Evolutionary conservation across 2,329 filamentous ascomycete genomes (phyloP).

Genomic region (Stagonosporopsis vannaccii): DNA sequence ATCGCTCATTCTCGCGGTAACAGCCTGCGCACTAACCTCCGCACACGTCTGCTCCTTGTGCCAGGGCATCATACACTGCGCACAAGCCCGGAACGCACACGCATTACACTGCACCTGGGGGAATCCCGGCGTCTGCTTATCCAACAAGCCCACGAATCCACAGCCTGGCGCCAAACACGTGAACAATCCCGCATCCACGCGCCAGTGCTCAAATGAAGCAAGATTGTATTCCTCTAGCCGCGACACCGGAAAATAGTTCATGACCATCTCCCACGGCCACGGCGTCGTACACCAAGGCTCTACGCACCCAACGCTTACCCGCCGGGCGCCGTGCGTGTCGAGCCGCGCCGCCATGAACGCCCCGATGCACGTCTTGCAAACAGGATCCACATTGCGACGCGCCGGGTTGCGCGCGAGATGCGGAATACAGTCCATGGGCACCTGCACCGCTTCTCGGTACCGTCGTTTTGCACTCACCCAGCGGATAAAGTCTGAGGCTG

Average conservation of each 20-base stretch:
- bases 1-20: conserved; percentile 32
- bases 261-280: conserved; percentile 29
- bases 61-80: conserved; percentile 33
- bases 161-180: conserved; percentile 29
- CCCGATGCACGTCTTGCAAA: conserved; percentile 40
- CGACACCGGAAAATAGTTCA: conserved; percentile 29
- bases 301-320: conserved; percentile 30
- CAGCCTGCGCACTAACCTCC: conserved; percentile 24
- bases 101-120: conserved; percentile 34
- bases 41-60: conserved; percentile 34
- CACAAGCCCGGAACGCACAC: conserved; percentile 32
- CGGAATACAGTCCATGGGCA: conserved; percentile 29
- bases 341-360: conserved; percentile 29
- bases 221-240: conserved; percentile 35
- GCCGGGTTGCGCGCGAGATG: conserved; percentile 33
- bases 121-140: conserved; percentile 27
- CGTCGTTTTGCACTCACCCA: conserved; percentile 23
- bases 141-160: conserved; percentile 24
- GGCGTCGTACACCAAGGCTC: conserved; percentile 30
- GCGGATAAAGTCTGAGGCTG: conserved; percentile 25
- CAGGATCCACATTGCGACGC: conserved; percentile 28
- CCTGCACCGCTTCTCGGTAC: conserved; percentile 1
- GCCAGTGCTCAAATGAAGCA: conserved; percentile 34
- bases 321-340: conserved; percentile 31
- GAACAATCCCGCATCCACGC: conserved; percentile 18